Percentiles rank a stretch among this genome's conserved stretches.
Conservation (phyloP, 1,284 basidiomycete species). For the Tilletia walkeri region DNA sequence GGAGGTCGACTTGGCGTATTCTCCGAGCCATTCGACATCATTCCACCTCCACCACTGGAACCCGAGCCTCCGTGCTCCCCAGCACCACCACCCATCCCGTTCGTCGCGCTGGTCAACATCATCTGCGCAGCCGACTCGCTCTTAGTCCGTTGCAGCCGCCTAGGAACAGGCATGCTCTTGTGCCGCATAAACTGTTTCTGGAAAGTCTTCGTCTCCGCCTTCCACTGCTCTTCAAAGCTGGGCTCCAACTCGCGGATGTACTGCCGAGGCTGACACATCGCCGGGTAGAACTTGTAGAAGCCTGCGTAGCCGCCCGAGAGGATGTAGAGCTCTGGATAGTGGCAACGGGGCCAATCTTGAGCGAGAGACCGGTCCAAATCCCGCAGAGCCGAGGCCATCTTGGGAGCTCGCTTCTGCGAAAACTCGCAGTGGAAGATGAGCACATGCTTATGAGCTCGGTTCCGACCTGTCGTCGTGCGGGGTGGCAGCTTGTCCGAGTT, state of each 20-base stretch:
- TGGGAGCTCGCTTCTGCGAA: constrained; percentile 88
- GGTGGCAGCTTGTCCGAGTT: constrained; percentile 33
- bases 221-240: constrained; percentile 71
- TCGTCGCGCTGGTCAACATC: background rate
- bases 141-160: constrained; percentile 2
- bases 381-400: constrained; percentile 91
- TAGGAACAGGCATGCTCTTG: background rate
- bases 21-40: background rate
- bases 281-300: constrained; percentile 71
- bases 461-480: constrained; percentile 63
- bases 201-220: constrained; percentile 85
- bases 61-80: no score
- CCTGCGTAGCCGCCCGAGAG: constrained; percentile 91
- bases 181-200: constrained; percentile 64
- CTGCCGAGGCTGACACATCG: constrained; percentile 73
- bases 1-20: constrained; percentile 9
- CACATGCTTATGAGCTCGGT: constrained; percentile 66
- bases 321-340: constrained; percentile 95
- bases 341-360: constrained; percentile 83
- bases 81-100: background rate
- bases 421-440: constrained; percentile 99
- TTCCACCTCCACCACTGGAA: background rate
- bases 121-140: constrained; percentile 3
- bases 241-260: constrained; percentile 97
- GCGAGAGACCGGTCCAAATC: constrained; percentile 88